Evolutionary conservation across 306 rosid genomes (phyloP).

Genomic region (Pueraria montana): DNA sequence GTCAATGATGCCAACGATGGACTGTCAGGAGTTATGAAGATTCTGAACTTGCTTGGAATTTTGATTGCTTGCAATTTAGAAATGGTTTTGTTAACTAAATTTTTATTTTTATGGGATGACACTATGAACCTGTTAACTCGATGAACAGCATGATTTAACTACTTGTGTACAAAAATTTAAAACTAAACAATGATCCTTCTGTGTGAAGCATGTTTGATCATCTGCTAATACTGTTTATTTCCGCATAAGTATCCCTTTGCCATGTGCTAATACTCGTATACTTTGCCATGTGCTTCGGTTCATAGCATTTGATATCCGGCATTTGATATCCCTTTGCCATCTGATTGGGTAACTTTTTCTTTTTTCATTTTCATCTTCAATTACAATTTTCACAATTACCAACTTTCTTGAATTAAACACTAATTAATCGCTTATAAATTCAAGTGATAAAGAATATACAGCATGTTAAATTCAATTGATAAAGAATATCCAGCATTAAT

Average conservation of each 20-base stretch:
- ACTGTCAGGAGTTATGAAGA: conserved; percentile 45
- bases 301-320: neutral
- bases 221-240: conserved; percentile 28
- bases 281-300: neutral
- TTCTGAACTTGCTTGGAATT: conserved; percentile 52
- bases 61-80: conserved; percentile 55
- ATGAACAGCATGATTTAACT: conserved; percentile 50
- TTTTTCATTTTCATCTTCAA: neutral
- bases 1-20: conserved; percentile 14
- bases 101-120: conserved; percentile 57
- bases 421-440: neutral
- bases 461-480: neutral
- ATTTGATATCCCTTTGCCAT: neutral
- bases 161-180: conserved; percentile 43
- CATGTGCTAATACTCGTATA: neutral
- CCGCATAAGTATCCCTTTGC: neutral
- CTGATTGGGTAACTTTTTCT: neutral
- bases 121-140: conserved; percentile 49
- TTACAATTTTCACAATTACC: neutral
- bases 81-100: conserved; percentile 53
- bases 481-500: neutral
- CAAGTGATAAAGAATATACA: no score
- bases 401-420: neutral
- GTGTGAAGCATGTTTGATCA: conserved; percentile 42
- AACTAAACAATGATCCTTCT: conserved; percentile 41